Evolutionary conservation across 805 yeast genomes (phyloP), one percentile per base, ranked within the genome.

Genomic region (Starmerella bombicola): DNA sequence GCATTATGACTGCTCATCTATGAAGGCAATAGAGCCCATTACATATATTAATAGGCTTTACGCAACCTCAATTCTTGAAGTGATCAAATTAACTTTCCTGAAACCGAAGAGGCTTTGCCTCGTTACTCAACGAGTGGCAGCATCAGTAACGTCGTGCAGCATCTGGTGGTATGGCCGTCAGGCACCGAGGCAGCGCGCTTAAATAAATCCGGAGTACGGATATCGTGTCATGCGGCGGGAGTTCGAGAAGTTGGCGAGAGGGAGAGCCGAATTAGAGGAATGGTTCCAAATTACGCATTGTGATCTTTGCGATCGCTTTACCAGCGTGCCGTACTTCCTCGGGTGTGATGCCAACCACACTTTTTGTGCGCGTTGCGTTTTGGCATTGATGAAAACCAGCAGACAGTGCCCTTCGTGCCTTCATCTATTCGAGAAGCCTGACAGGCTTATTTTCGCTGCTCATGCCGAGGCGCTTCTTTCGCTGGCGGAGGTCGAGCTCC

Each of bases 221-320:
- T n/a, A n/a, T n/a, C n/a, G n/a, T n/a, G n/a, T n/a, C 13, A 40
- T 44, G 44, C 22, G 35, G 3, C 20, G 21, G 6, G 42, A 31
- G 18, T 40, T 44, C 19, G 33, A 10, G 13, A 2, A 30, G 10
- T 33, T 44, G 13, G 44, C 40, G 9, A 16, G 15, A 26, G 42
- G 30, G 9, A 17, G 30, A 28, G 30, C 32, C 10, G 40, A 40
- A 31, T 42, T 44, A 3, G 15, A 13, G 28, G 32, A 31, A 3
- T 44, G 47, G 47, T 40, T 44, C 24, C 16, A n/a, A 15, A 12
- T 44, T 3, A 44, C 37, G 3, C 47, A 44, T 28, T 44, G 47
- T 31, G 36, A 29, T 16, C 18, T 18, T 2, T 44, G 47, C 42
- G 18, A 21, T 3, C 13, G n/a, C 18, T 44, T 44, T 39, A 44